Percentiles rank a stretch among this genome's conserved stretches.
phyloP scores from a whole-genome alignment of 106 monocot genomes.

The Allium cepa region DNA sequence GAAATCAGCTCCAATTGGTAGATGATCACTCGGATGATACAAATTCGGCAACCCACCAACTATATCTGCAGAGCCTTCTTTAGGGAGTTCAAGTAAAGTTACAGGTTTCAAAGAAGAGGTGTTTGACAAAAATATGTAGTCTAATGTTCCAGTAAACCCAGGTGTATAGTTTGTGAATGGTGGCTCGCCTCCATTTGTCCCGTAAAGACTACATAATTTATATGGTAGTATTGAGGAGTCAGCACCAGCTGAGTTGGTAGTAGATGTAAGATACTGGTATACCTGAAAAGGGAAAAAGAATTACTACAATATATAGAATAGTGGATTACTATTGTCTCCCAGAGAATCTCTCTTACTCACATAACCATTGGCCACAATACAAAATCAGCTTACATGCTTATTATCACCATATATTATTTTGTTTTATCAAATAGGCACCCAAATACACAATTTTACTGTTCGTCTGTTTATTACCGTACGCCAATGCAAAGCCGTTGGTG shows the following conservation, averaged over 20 bases:
- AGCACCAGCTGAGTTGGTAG: constrained; percentile 7
- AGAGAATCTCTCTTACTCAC: background rate
- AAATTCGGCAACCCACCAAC: constrained; percentile 73
- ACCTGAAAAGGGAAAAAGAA: constrained; percentile 34
- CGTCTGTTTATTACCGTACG: too few species aligned
- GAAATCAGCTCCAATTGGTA: constrained; percentile 95
- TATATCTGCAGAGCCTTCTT: constrained; percentile 37
- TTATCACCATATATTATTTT: background rate
- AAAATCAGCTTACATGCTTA: background rate
- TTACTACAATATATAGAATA: background rate
- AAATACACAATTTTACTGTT: too few species aligned
- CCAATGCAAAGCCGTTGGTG: too few species aligned
- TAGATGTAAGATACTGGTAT: constrained; percentile 42
- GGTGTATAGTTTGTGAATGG: constrained; percentile 91
- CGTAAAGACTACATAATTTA: constrained; percentile 59
- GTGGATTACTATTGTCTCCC: background rate
- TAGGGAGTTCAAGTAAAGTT: constrained; percentile 56
- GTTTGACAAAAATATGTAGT: constrained; percentile 74
- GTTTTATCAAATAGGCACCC: too few species aligned
- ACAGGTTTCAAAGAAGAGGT: constrained; percentile 38
- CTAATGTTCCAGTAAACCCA: constrained; percentile 83
- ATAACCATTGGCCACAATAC: background rate
- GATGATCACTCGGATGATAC: constrained; percentile 78
- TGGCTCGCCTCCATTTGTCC: constrained; percentile 71
- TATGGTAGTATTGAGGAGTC: constrained; percentile 10